Base-by-base conservation (phyloP, 208 protist genomes). In the Phytomonas francai region DNA sequence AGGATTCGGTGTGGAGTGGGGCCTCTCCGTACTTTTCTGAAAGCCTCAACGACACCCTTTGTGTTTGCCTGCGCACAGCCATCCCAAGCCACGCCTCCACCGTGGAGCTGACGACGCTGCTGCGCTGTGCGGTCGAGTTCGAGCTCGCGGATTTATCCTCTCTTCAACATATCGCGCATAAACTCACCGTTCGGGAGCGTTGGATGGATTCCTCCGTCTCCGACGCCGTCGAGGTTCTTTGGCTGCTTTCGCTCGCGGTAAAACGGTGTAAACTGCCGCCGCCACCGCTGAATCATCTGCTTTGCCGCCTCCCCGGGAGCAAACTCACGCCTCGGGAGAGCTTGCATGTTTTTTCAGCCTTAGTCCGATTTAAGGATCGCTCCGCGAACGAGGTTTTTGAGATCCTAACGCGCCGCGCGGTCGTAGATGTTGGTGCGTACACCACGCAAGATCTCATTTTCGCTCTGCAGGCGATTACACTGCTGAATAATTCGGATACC, bases 181-280 rank as follows among this genome's bases (percentile, higher is more conserved):
- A 60, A 22, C 59, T 88, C 7, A 85, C 83, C 0, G 69, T 12
- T 25, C 39, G 65, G 4, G 57, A 77, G n/a, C 68, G 66, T 54
- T 81, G 76, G 9, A 54, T 64, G 28, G 57, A 33, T 4, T 71
- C 63, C 8, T 69, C 77, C 2, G n/a, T 60, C 0, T 45, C 30
- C 3, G 79, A 84, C 36, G 74, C 81, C 14, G 83, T 87, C 29
- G 33, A 76, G 42, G 56, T 84, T 8, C 62, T 91, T 7, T 74
- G 76, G 11, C 39, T 72, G 29, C 68, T 91, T 11, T 91, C 90
- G 9, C 78, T 93, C 0, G 82, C 83, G 5, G 76, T 84, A 51
- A 88, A 91, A 67, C 83, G 87, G 0, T 89, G 90, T 70, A 83
- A 89, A 61, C 59, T 89, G 36, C 78, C 77, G 12, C 65, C 73